Conservation (phyloP, 441 rosid genomes). For the Codiaeum variegatum region DNA sequence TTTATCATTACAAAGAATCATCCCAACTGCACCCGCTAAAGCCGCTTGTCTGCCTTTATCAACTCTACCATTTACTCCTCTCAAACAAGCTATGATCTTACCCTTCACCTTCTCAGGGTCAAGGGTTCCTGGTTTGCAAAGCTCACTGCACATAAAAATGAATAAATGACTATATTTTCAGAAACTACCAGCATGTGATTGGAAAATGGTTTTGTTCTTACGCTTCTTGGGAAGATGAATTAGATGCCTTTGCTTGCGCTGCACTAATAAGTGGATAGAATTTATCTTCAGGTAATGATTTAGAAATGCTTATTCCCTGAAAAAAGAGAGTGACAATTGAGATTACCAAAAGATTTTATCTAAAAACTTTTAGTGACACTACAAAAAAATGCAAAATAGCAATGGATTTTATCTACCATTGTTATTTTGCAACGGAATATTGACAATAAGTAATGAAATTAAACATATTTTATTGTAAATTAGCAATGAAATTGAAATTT, state of each 20-base stretch:
- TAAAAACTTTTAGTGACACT: too few species aligned
- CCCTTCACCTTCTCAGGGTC: slow-evolving; percentile 47
- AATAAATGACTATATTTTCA: background rate
- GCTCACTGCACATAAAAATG: slow-evolving; percentile 28
- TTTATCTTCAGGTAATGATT: slow-evolving; percentile 34
- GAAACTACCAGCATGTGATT: background rate
- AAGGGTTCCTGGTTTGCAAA: slow-evolving; percentile 38
- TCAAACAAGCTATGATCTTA: slow-evolving; percentile 45
- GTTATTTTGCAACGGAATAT: too few species aligned
- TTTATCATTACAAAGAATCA: slow-evolving; percentile 52
- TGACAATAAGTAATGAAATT: too few species aligned
- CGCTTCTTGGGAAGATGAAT: slow-evolving; percentile 41
- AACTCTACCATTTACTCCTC: slow-evolving; percentile 36
- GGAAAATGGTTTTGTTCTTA: slow-evolving; percentile 18
- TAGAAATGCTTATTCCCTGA: slow-evolving; percentile 18
- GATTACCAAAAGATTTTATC: too few species aligned
- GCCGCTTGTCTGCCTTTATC: slow-evolving; percentile 41
- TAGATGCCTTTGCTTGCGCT: slow-evolving; percentile 42
- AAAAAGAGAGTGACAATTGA: background rate
- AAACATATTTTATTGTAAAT: too few species aligned
- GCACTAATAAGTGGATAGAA: slow-evolving; percentile 62
- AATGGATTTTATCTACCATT: too few species aligned
- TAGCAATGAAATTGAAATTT: too few species aligned
- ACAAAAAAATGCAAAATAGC: background rate
- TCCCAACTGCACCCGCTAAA: slow-evolving; percentile 54